Evolutionary conservation across 106 monocot genomes (phyloP).

Genomic region (Cymbidium sinense): DNA sequence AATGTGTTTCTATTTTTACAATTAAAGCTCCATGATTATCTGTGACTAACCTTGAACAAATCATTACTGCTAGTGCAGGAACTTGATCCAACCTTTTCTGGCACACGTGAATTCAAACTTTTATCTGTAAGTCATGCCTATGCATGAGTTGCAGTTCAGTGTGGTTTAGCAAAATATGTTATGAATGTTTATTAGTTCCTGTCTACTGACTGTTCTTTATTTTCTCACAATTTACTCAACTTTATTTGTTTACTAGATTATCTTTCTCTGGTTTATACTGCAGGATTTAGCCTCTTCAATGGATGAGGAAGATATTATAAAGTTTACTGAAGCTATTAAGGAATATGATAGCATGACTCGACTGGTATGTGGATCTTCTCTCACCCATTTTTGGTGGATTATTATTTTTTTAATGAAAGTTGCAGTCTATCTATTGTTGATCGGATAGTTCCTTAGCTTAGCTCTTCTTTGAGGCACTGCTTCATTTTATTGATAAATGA

Average conservation of each 20-base stretch:
- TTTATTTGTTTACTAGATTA: too few species aligned
- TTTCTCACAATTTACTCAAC: too few species aligned
- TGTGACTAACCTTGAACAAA: neutral
- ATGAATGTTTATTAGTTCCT: neutral
- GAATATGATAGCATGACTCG: constrained; percentile 95
- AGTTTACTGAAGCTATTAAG: constrained; percentile 69
- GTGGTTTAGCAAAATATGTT: neutral
- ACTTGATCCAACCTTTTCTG: constrained; percentile 68
- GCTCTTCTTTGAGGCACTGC: neutral
- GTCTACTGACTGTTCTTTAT: neutral
- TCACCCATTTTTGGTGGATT: neutral
- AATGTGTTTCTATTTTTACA: neutral
- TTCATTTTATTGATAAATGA: neutral
- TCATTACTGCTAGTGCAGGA: constrained; percentile 12
- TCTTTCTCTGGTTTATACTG: neutral
- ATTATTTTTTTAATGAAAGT: neutral
- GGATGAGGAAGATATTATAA: constrained; percentile 80
- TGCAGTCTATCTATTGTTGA: neutral
- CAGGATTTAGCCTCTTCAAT: constrained; percentile 77
- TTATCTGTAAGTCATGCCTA: constrained; percentile 21
- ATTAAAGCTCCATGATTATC: neutral
- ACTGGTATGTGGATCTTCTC: constrained; percentile 43
- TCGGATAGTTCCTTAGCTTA: neutral
- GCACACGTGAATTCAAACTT: constrained; percentile 72
- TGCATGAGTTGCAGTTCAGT: neutral